These are phyloP conservation scores for Haematococcus lacustris DNA, from an alignment of 139 green algal species.

Conservation along the genomic window DNA sequence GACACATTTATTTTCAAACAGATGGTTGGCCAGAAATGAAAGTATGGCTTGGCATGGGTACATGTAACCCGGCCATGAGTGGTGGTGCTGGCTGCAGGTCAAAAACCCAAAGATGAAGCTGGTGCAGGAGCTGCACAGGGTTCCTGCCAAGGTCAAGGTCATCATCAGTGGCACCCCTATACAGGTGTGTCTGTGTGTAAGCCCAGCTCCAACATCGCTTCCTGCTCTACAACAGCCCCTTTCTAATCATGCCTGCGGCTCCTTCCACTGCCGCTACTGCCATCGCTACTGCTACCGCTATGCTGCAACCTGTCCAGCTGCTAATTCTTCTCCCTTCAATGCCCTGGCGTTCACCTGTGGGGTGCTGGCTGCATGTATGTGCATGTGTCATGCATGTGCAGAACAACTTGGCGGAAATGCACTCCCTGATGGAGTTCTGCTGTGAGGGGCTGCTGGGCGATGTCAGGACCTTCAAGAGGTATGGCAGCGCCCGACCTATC, in stretches of 20 bases:
- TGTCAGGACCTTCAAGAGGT: constrained; percentile 44
- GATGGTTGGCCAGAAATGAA: not conserved
- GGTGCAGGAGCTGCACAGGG: constrained; percentile 38
- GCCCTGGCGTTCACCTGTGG: too few species aligned
- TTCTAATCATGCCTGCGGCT: too few species aligned
- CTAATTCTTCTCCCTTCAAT: too few species aligned
- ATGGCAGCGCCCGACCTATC: not conserved
- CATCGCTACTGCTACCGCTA: too few species aligned
- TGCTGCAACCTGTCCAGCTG: too few species aligned
- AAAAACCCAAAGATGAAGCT: constrained; percentile 87
- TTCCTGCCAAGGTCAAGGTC: constrained; percentile 43
- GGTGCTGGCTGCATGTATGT: not conserved
- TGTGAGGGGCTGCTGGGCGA: constrained; percentile 61
- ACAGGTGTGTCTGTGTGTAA: not conserved
- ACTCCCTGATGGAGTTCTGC: constrained; percentile 80
- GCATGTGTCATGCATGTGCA: constrained; percentile 18
- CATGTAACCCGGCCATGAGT: not conserved
- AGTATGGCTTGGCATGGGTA: not conserved
- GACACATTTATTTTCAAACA: constrained; percentile 34
- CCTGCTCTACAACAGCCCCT: too few species aligned
- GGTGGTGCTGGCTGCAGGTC: constrained; percentile 21
- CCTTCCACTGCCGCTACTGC: too few species aligned
- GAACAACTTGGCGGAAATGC: constrained; percentile 87
- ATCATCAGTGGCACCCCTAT: constrained; percentile 87
- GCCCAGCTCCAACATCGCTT: too few species aligned